A percentile compares a stretch with the other conserved stretches of the same genome.
phyloP scores from a whole-genome alignment of 805 yeast species.

The Lipomyces yamanashiensis region DNA sequence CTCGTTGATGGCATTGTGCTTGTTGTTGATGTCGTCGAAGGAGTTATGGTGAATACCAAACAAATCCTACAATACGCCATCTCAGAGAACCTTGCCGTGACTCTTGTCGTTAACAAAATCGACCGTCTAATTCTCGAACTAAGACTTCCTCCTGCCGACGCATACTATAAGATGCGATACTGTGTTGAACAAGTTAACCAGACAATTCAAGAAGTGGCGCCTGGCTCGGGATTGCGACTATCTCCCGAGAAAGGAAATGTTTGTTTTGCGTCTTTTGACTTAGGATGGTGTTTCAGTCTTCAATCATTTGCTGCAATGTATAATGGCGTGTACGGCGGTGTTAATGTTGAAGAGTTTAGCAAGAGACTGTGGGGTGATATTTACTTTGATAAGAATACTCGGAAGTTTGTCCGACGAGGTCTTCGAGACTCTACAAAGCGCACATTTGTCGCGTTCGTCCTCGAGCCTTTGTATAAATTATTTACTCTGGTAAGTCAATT shows the following conservation, averaged over 20 bases:
- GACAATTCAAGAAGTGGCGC: slow-evolving; percentile 45
- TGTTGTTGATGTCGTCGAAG: slow-evolving; percentile 86
- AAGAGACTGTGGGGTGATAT: slow-evolving; percentile 78
- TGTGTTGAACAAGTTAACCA: slow-evolving; percentile 68
- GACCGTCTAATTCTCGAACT: slow-evolving; percentile 86
- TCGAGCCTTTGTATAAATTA: slow-evolving; percentile 82
- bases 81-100: slow-evolving; percentile 55
- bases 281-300: slow-evolving; percentile 68
- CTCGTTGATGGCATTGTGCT: slow-evolving; percentile 69
- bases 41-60: slow-evolving; percentile 63
- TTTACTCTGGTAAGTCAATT: slow-evolving; percentile 10
- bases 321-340: slow-evolving; percentile 43
- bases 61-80: slow-evolving; percentile 59
- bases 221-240: slow-evolving; percentile 38
- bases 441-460: slow-evolving; percentile 66
- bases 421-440: slow-evolving; percentile 39
- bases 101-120: slow-evolving; percentile 74
- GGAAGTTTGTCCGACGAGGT: slow-evolving; percentile 52
- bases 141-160: slow-evolving; percentile 71
- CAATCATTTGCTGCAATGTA: slow-evolving; percentile 65
- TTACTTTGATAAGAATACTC: slow-evolving; percentile 52
- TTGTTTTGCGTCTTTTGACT: slow-evolving; percentile 70
- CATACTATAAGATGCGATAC: slow-evolving; percentile 68
- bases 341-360: slow-evolving; percentile 52
- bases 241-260: slow-evolving; percentile 73